Evolutionary conservation across 1,139 yeast genomes (phyloP).

Genomic region (Hansenula sp.): DNA sequence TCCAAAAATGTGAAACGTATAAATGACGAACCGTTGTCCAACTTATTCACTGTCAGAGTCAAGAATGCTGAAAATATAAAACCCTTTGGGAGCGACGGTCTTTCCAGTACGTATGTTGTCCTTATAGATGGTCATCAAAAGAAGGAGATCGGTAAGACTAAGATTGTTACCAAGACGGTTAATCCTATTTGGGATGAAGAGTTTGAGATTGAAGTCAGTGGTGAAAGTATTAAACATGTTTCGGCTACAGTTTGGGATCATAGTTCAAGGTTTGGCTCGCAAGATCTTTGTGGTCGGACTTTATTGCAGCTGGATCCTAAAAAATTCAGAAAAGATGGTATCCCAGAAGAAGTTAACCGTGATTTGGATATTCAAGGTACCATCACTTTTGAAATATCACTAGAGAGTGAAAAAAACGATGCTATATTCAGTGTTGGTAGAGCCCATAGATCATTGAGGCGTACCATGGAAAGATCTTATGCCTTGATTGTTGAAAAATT

Average conservation of each 20-base stretch:
- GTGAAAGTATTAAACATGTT: slow-evolving; percentile 34
- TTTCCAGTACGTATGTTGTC: slow-evolving; percentile 66
- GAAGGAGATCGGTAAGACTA: slow-evolving; percentile 66
- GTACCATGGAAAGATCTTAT: slow-evolving; percentile 62
- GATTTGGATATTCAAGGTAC: slow-evolving; percentile 71
- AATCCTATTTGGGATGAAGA: slow-evolving; percentile 91
- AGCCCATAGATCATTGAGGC: slow-evolving; percentile 59
- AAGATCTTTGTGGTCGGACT: slow-evolving; percentile 69
- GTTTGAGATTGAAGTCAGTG: slow-evolving; percentile 54
- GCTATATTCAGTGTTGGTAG: slow-evolving; percentile 78
- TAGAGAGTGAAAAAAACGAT: slow-evolving; percentile 76
- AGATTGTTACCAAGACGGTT: slow-evolving; percentile 54
- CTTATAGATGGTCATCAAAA: slow-evolving; percentile 58
- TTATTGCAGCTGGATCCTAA: slow-evolving; percentile 60
- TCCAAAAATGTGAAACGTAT: slow-evolving; percentile 35
- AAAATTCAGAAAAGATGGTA: slow-evolving; percentile 64
- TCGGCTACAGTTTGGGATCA: slow-evolving; percentile 77
- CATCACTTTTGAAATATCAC: slow-evolving; percentile 58
- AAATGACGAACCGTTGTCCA: slow-evolving; percentile 37
- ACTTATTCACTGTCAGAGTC: slow-evolving; percentile 63
- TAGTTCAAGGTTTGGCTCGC: slow-evolving; percentile 43
- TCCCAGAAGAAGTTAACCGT: slow-evolving; percentile 56
- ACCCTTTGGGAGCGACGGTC: slow-evolving; percentile 46
- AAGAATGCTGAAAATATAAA: slow-evolving; percentile 69
- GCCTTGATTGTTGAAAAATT: slow-evolving; percentile 65